A percentile compares a stretch with the other conserved stretches of the same genome.
Evolutionary conservation across 306 rosid genomes (phyloP).

Genomic region (Nissolia schottii): DNA sequence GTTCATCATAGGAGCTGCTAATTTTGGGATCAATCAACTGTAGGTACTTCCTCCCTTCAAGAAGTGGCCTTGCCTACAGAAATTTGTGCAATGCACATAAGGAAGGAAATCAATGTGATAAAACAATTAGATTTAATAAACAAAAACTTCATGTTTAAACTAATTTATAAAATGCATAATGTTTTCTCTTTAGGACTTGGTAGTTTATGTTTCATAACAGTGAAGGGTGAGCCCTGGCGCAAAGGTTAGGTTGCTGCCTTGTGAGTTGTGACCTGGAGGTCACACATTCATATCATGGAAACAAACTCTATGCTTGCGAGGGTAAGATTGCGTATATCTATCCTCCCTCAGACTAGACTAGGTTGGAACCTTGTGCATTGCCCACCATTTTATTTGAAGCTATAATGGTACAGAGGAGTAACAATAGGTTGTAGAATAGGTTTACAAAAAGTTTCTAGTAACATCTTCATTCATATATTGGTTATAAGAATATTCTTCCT

Average conservation of each 20-base stretch:
- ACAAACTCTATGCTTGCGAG: too few relatives aligned
- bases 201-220: not conserved
- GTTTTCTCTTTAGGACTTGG: not conserved
- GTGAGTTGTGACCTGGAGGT: too few relatives aligned
- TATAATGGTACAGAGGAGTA: not conserved
- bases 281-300: too few relatives aligned
- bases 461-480: not conserved
- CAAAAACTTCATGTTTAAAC: not conserved
- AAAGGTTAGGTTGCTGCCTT: too few relatives aligned
- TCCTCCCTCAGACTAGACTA: too few relatives aligned
- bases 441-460: not conserved
- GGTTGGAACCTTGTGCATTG: too few relatives aligned
- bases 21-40: slow-evolving; percentile 36
- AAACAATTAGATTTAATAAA: not conserved
- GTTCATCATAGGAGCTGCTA: slow-evolving; percentile 28
- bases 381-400: not conserved
- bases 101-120: not conserved
- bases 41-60: slow-evolving; percentile 22
- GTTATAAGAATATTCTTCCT: not conserved
- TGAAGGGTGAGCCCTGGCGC: too few relatives aligned
- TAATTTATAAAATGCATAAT: not conserved
- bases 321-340: too few relatives aligned
- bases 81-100: not conserved
- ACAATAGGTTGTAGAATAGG: not conserved
- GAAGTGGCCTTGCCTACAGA: slow-evolving; percentile 38